Conservation (phyloP, 805 yeast species). For the Candida tammaniensis region DNA sequence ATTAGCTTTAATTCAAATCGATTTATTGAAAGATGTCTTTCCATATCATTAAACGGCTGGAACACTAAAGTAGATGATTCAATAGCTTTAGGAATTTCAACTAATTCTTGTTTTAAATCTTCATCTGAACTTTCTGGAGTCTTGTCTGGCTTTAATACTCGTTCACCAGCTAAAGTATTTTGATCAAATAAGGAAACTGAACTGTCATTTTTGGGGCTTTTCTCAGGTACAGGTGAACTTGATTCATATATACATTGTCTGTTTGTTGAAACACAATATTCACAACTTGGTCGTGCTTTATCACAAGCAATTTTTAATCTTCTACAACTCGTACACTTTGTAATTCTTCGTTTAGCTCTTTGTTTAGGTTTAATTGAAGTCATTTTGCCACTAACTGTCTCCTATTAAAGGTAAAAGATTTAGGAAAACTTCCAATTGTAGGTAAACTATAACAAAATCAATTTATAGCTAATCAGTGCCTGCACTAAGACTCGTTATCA, state of each 20-base stretch:
- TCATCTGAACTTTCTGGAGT: no score
- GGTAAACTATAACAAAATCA: no score
- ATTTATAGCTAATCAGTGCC: no score
- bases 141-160: no score
- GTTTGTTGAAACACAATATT: conserved; percentile 22
- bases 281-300: conserved; percentile 24
- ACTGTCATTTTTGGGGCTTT: no score
- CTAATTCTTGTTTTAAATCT: not conserved
- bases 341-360: conserved; percentile 5
- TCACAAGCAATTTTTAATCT: conserved; percentile 18
- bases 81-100: not conserved
- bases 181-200: no score
- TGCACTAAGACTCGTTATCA: no score
- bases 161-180: no score
- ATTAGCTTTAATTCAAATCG: conserved; percentile 10
- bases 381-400: no score
- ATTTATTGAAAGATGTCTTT: conserved; percentile 1
- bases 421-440: no score
- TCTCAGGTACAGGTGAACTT: not conserved
- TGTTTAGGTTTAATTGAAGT: no score
- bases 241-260: conserved; percentile 18
- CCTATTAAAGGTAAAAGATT: no score
- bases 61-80: not conserved
- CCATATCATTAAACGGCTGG: conserved; percentile 5
- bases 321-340: conserved; percentile 11